A percentile compares a stretch with the other conserved stretches of the same genome.
phyloP scores from a whole-genome alignment of 805 yeast species.

The Candida mattraensis region DNA sequence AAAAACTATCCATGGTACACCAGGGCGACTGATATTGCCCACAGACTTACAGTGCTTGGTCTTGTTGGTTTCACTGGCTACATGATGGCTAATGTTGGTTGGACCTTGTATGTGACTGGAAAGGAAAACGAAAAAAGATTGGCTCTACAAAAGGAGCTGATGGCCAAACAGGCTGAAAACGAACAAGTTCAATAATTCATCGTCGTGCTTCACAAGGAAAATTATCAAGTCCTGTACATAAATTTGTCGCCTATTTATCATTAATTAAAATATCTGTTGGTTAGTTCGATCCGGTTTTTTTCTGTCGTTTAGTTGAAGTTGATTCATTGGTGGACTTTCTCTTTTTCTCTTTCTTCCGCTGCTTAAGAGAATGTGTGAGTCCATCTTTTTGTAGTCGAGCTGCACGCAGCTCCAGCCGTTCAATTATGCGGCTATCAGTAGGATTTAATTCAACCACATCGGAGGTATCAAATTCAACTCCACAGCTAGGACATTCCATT shows the following conservation, averaged over 20 bases:
- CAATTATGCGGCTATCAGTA: slow-evolving; percentile 5
- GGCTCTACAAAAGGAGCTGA: slow-evolving; percentile 31
- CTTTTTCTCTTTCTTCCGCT: slow-evolving; percentile 24
- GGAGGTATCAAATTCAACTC: slow-evolving; percentile 11
- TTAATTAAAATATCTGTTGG: neutral
- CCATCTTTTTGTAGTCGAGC: slow-evolving; percentile 22
- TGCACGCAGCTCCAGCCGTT: slow-evolving; percentile 16
- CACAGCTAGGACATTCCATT: slow-evolving; percentile 48
- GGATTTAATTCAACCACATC: slow-evolving; percentile 37
- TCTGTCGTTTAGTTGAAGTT: slow-evolving; percentile 2
- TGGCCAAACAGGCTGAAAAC: slow-evolving; percentile 27
- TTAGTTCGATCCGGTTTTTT: neutral
- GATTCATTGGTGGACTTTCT: slow-evolving; percentile 2
- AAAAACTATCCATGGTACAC: slow-evolving; percentile 72
- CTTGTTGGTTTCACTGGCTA: slow-evolving; percentile 54
- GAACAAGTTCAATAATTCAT: slow-evolving; percentile 14
- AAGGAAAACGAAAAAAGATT: slow-evolving; percentile 48
- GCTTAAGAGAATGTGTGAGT: slow-evolving; percentile 38
- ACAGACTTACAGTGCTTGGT: slow-evolving; percentile 68
- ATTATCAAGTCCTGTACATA: slow-evolving; percentile 4
- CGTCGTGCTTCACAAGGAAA: neutral
- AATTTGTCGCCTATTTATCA: neutral
- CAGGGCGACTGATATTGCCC: slow-evolving; percentile 67
- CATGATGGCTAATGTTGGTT: slow-evolving; percentile 52
- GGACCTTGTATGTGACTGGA: slow-evolving; percentile 53